A percentile compares a stretch with the other conserved stretches of the same genome.
Conservation (phyloP, 1,284 basidiomycete genomes). For the Coriolopsis trogii region DNA sequence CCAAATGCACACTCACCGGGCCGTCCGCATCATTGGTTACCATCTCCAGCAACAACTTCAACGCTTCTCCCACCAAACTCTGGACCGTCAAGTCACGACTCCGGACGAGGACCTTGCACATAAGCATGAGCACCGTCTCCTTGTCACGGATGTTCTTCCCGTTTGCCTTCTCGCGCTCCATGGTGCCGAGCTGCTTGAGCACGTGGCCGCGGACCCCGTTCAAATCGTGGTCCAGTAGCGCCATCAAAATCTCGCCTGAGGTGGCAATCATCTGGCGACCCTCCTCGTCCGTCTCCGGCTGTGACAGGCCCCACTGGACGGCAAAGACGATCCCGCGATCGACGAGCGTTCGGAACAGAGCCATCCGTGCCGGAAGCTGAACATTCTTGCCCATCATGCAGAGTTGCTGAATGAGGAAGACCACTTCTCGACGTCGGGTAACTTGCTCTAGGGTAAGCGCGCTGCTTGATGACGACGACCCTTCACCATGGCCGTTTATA, state of each 20-base stretch:
- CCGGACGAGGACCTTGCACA: conserved; percentile 77
- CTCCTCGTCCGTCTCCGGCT: conserved; percentile 35
- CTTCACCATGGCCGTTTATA: conserved; percentile 28
- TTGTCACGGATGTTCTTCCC: conserved; percentile 60
- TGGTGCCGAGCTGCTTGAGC: conserved; percentile 75
- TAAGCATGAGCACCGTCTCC: conserved; percentile 76
- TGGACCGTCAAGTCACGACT: conserved; percentile 88
- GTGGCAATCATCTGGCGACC: conserved; percentile 71
- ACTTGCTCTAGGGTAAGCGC: conserved; percentile 51
- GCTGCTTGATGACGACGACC: conserved; percentile 16
- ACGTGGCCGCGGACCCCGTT: conserved; percentile 86
- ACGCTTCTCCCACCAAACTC: conserved; percentile 89
- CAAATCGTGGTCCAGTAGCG: conserved; percentile 91
- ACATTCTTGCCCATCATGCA: conserved; percentile 97
- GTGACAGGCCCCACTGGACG: conserved; percentile 86
- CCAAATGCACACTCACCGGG: conserved; percentile 28
- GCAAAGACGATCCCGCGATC: conserved; percentile 89
- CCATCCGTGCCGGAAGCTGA: conserved; percentile 84
- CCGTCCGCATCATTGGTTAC: conserved; percentile 41
- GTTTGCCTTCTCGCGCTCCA: conserved; percentile 59
- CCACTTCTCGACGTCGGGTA: conserved; percentile 64
- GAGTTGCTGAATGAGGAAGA: conserved; percentile 90
- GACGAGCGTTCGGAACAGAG: conserved; percentile 88
- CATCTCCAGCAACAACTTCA: conserved; percentile 84
- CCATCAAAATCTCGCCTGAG: conserved; percentile 86